Evolutionary conservation across 1,284 basidiomycete species (phyloP), one percentile per base, ranked within the genome.

Genomic region (Exobasidium cylindrosporum): DNA sequence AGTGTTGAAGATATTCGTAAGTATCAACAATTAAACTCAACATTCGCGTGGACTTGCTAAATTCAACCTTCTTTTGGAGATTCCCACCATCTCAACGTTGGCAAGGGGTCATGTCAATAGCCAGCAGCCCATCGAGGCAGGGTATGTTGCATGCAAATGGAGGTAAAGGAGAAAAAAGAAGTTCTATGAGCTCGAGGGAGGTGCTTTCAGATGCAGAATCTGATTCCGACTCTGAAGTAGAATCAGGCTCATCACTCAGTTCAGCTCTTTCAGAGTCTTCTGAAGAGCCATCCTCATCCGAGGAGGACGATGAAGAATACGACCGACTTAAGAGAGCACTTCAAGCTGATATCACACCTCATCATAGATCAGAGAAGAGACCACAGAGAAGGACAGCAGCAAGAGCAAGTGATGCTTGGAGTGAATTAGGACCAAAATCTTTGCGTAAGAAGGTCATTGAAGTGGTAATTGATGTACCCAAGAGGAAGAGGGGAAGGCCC

Each of bases 371-470:
- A 17, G 35, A 40, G 17, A 40, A 40, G 35, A 50, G 47, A 50
- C 47, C 47, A 14, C n/a, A 24, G 26, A 21, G 47, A 28, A 50
- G 21, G 26, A 24, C 47, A 13, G 47, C 47, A 26, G 47, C 47
- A 28, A 28, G 21, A 4, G 47, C 47, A 23, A 50, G 47, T 28
- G 26, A 50, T 50, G 47, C 47, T 23, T 50, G 47, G 47, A 6
- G n/a, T 24, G 47, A 26, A 50, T 50, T 28, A 24, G 26, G 47
- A 40, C 35, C 35, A 7, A 40, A 40, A 17, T 40, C 35, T 7
- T 10, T 10, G 7, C 35, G 21, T 13, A 50, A 50, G 47, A 21
- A 6, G 47, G 3, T 50, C n/a, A 5, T 7, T 13, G 47, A 24
- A 13, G 26, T 24, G 26, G 47, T 5, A 3, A 50, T 6, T 13